Evolutionary conservation across 2,329 filamentous ascomycete species (phyloP).

Genomic region (Aspergillus thermomutatus): DNA sequence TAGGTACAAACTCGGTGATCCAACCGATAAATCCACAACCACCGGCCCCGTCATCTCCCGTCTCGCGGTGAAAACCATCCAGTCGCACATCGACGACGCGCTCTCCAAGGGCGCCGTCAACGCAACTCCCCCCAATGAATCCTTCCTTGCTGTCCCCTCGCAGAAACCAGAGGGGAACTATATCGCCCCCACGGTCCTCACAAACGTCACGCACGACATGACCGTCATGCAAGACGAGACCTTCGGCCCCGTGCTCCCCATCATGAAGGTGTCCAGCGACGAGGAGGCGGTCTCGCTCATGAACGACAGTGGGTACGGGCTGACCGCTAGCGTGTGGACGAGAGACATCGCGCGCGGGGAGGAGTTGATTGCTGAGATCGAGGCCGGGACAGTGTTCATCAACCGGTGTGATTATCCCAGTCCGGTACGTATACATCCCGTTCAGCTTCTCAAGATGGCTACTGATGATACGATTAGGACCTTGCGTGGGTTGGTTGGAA

Average conservation of each 20-base stretch:
- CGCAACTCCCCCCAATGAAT: slow-evolving; percentile 71
- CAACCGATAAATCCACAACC: slow-evolving; percentile 69
- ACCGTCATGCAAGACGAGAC: slow-evolving; percentile 87
- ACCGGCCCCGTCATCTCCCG: slow-evolving; percentile 83
- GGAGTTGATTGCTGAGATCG: slow-evolving; percentile 71
- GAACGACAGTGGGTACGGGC: slow-evolving; percentile 88
- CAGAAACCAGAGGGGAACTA: slow-evolving; percentile 65
- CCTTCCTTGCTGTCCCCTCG: slow-evolving; percentile 64
- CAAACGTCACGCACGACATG: slow-evolving; percentile 76
- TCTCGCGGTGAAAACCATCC: slow-evolving; percentile 68
- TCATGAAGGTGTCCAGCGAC: slow-evolving; percentile 79
- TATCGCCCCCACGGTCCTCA: slow-evolving; percentile 75
- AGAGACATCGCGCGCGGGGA: slow-evolving; percentile 74
- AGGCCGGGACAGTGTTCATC: slow-evolving; percentile 89
- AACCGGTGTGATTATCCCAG: slow-evolving; percentile 88
- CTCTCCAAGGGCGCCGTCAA: slow-evolving; percentile 76
- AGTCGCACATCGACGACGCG: slow-evolving; percentile 75
- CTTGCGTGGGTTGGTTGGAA: slow-evolving; percentile 94
- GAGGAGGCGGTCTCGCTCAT: slow-evolving; percentile 75
- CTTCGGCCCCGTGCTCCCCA: slow-evolving; percentile 83
- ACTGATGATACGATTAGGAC: slow-evolving; percentile 53
- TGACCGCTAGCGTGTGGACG: slow-evolving; percentile 92
- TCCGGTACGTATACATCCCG: slow-evolving; percentile 60
- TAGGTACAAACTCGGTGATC: slow-evolving; percentile 60
- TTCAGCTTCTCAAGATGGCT: background rate